phyloP scores from a whole-genome alignment of 192 early-diverging fungal genomes.

The Backusella psychrophila region DNA sequence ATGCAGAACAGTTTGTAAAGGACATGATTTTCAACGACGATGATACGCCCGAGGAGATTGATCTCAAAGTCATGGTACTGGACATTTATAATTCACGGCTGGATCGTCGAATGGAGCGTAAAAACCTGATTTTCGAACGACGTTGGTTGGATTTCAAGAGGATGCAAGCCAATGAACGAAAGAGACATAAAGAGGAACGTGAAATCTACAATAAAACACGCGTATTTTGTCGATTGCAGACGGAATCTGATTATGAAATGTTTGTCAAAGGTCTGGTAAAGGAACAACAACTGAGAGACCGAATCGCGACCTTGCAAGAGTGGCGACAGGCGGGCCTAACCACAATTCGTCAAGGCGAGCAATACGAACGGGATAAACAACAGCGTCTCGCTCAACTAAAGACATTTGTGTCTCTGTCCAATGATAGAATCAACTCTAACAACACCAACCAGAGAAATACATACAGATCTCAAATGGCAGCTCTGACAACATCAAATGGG shows the following conservation, averaged over 20 bases:
- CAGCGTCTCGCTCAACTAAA: conserved; percentile 41
- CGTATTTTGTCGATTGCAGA: conserved; percentile 87
- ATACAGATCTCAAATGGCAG: conserved; percentile 38
- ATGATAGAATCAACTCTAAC: conserved; percentile 35
- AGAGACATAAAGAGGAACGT: conserved; percentile 84
- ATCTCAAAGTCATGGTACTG: conserved; percentile 85
- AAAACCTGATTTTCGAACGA: conserved; percentile 89
- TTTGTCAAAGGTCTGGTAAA: conserved; percentile 72
- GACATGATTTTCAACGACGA: conserved; percentile 91
- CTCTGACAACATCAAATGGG: conserved; percentile 22
- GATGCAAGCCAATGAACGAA: conserved; percentile 75
- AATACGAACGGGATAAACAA: conserved; percentile 70
- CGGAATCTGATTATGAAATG: conserved; percentile 74
- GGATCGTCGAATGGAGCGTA: conserved; percentile 77
- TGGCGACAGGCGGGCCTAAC: conserved; percentile 89
- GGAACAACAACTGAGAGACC: conserved; percentile 74
- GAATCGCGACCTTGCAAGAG: conserved; percentile 86
- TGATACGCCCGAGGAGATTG: conserved; percentile 83
- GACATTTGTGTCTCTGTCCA: conserved; percentile 18
- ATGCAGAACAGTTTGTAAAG: conserved; percentile 92
- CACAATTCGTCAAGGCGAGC: conserved; percentile 65
- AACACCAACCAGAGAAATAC: conserved; percentile 34
- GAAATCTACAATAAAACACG: conserved; percentile 77
- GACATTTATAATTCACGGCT: conserved; percentile 92
- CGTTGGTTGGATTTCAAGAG: conserved; percentile 85